phyloP scores from a whole-genome alignment of 2,329 filamentous ascomycete genomes.

The Phialocephala sp. region DNA sequence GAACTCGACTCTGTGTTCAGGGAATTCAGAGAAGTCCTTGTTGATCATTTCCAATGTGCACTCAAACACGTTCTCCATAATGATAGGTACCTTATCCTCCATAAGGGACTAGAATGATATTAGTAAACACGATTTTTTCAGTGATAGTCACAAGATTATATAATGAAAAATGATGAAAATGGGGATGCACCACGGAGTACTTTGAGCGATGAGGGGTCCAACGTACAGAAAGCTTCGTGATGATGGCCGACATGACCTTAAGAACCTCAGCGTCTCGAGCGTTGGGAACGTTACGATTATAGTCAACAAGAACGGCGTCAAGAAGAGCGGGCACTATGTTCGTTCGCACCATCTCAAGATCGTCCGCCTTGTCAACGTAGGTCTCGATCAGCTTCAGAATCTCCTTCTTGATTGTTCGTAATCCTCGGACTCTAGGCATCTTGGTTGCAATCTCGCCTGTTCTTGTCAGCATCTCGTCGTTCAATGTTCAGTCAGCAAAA shows the following conservation, averaged over 20 bases:
- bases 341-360: conserved; percentile 87
- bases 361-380: conserved; percentile 97
- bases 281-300: conserved; percentile 95
- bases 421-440: conserved; percentile 92
- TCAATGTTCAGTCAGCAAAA: conserved; percentile 11
- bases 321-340: conserved; percentile 96
- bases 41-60: conserved; percentile 99
- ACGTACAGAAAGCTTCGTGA: conserved; percentile 93
- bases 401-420: conserved; percentile 99
- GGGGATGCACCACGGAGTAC: conserved; percentile 50
- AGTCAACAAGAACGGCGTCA: conserved; percentile 92
- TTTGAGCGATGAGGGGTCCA: conserved; percentile 54
- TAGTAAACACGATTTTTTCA: not conserved
- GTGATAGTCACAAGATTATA: not conserved
- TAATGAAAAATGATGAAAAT: conserved; percentile 18
- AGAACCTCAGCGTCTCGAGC: conserved; percentile 95
- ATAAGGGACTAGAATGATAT: conserved; percentile 71
- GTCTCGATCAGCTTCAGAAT: conserved; percentile 98
- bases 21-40: conserved; percentile 99
- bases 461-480: not conserved
- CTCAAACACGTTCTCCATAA: conserved; percentile 99
- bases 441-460: conserved; percentile 90
- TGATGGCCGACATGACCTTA: conserved; percentile 97
- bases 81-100: conserved; percentile 96
- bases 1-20: conserved; percentile 98